Conservation (phyloP, 495 filamentous ascomycete species). For the Penicillium coffeae region DNA sequence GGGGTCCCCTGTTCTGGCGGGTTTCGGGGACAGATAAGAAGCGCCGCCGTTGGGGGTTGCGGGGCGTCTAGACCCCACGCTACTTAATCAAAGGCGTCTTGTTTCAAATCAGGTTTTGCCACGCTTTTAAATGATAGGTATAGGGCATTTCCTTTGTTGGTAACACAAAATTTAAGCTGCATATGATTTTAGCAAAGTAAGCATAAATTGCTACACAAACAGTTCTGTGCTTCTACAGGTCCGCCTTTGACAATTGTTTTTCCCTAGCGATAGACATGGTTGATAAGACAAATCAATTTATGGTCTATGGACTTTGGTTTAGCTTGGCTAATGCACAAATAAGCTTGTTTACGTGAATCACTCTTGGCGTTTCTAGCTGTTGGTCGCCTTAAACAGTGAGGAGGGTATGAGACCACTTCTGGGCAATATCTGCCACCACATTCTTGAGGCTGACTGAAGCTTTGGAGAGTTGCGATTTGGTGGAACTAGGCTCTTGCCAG, state of each 20-base stretch:
- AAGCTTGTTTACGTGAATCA: too few species aligned
- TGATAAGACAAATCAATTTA: too few species aligned
- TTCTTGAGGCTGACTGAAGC: constrained; percentile 12
- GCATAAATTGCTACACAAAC: too few species aligned
- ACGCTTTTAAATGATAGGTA: background rate
- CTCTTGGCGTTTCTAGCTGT: too few species aligned
- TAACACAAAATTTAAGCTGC: too few species aligned
- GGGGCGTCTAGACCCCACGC: background rate
- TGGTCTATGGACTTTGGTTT: too few species aligned
- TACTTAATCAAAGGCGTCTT: background rate
- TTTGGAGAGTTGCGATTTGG: constrained; percentile 9
- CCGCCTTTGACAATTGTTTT: too few species aligned
- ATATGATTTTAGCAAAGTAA: too few species aligned
- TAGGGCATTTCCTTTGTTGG: background rate
- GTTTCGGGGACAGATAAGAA: background rate
- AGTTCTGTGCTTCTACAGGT: too few species aligned
- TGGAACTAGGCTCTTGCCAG: constrained; percentile 36
- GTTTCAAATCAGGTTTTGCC: background rate
- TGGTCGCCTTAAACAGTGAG: too few species aligned
- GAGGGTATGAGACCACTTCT: constrained; percentile 20
- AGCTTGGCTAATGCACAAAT: too few species aligned
- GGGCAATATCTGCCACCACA: constrained; percentile 14
- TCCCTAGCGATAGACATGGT: too few species aligned
- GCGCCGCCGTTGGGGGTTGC: background rate
- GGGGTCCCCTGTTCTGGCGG: background rate